A percentile compares a stretch with the other conserved stretches of the same genome.
Conservation (phyloP, 2,329 filamentous ascomycete species). For the Cordyceps cateniannulata region DNA sequence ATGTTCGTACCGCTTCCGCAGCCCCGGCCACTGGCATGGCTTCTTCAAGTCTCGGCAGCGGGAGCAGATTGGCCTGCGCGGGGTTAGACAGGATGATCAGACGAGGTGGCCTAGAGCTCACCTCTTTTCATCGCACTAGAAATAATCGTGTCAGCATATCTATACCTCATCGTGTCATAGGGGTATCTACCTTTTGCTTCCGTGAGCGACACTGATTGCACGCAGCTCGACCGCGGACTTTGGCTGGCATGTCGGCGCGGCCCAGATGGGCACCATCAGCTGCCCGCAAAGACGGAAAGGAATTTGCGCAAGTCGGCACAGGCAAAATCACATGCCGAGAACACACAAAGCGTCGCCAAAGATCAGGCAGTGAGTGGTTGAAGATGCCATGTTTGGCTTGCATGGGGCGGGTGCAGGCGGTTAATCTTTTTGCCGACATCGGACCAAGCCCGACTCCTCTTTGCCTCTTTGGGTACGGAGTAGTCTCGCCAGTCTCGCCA, state of each 20-base stretch:
- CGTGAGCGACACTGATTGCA: constrained; percentile 18
- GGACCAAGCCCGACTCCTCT: not conserved
- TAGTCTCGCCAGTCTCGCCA: no score
- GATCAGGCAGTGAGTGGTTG: not conserved
- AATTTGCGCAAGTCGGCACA: not conserved
- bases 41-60: constrained; percentile 11
- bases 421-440: not conserved
- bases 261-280: not conserved
- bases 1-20: constrained; percentile 16
- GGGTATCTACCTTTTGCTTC: constrained; percentile 18
- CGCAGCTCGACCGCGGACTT: constrained; percentile 16
- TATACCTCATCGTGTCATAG: not conserved
- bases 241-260: not conserved
- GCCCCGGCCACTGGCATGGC: constrained; percentile 15
- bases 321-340: no score
- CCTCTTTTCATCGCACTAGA: constrained; percentile 12
- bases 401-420: not conserved
- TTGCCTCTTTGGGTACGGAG: not conserved
- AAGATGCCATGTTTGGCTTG: no score
- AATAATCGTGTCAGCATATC: not conserved
- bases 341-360: no score
- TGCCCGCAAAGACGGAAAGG: not conserved
- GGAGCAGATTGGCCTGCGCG: constrained; percentile 13
- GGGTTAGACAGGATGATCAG: no score
- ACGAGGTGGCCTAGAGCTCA: not conserved